Base-by-base conservation (phyloP, 768 basidiomycete species). In the Collybiopsis luxurians region DNA sequence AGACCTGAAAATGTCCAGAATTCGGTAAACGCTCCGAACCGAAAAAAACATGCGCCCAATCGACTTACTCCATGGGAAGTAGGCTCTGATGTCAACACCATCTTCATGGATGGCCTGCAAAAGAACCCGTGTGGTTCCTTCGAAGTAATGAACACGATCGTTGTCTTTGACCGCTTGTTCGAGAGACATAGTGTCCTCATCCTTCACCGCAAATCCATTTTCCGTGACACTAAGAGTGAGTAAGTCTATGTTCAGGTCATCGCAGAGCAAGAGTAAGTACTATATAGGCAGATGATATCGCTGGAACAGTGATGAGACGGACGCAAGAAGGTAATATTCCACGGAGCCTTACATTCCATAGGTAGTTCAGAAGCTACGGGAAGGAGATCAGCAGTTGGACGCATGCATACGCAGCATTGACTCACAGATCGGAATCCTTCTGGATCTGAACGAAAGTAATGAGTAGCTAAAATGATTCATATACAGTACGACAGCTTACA, bases 141-240 rank as follows among this genome's bases (percentile, higher is more conserved):
- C 71, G 76, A 85, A 89, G 69, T 87, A 89, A 60, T 83, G 75
- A 55, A 87, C 80, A 38, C 87, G 84, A 62, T 84, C 85, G n/a
- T 66, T 69, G 64, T 87, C 86, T 24, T 79, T 69, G 24, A 85
- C 59, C 10, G 81, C 84, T 57, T 82, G 71, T 54, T 82, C 80
- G 6, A 81, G 62, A 1, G 84, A 71, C 71, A 80, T 75, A 45
- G 63, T 69, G 65, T 74, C 79, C 67, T 89, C 87, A 57, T 81
- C 76, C 66, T 86, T 87, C 51, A 88, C 83, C 11, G 85, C 79
- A 64, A 87, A 88, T 0, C 86, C 85, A 63, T 89, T 89, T 71
- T 90, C 86, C 2, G 86, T 89, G n/a, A 88, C 83, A 62, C 84
- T 85, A 50, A 10, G 26, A 49, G 27, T 31, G 30, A 13, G 5